These are phyloP conservation scores for Malus hybrid DNA, from an alignment of 331 rosid species.

Conservation along the genomic window DNA sequence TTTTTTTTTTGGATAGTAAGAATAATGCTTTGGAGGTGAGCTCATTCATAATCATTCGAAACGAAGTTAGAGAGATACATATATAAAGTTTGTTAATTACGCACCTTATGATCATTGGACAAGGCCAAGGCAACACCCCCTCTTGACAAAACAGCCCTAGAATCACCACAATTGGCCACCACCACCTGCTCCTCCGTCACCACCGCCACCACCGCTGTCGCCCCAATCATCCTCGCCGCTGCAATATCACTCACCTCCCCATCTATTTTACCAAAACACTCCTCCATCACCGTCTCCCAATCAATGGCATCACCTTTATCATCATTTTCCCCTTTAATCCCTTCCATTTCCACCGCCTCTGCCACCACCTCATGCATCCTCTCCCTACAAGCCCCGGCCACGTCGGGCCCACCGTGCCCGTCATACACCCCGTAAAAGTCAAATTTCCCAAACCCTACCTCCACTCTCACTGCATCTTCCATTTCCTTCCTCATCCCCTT, in stretches of 20 bases:
- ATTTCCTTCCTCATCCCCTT: conserved; percentile 74
- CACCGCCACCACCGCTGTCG: conserved; percentile 62
- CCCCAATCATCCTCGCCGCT: conserved; percentile 50
- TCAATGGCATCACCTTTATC: neutral
- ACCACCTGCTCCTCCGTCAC: conserved; percentile 39
- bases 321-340: neutral
- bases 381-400: conserved; percentile 58
- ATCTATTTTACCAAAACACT: conserved; percentile 69
- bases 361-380: conserved; percentile 51
- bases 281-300: conserved; percentile 74
- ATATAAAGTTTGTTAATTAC: neutral
- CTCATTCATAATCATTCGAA: too few relatives aligned
- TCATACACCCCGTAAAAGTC: conserved; percentile 77
- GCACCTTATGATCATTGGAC: conserved; percentile 80
- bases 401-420: conserved; percentile 76
- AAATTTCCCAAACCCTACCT: conserved; percentile 45
- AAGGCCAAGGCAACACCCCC: conserved; percentile 51
- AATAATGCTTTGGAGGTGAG: too few relatives aligned
- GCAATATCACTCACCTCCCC: conserved; percentile 41
- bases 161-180: conserved; percentile 84
- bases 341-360: conserved; percentile 26
- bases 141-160: conserved; percentile 72
- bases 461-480: conserved; percentile 79
- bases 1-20: too few relatives aligned
- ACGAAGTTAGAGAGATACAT: neutral